Percentiles rank a stretch among this genome's conserved stretches.
These are phyloP conservation scores for Discostella stelligeroides DNA, from an alignment of 108 stramenopile genomes.

Conservation along the genomic window DNA sequence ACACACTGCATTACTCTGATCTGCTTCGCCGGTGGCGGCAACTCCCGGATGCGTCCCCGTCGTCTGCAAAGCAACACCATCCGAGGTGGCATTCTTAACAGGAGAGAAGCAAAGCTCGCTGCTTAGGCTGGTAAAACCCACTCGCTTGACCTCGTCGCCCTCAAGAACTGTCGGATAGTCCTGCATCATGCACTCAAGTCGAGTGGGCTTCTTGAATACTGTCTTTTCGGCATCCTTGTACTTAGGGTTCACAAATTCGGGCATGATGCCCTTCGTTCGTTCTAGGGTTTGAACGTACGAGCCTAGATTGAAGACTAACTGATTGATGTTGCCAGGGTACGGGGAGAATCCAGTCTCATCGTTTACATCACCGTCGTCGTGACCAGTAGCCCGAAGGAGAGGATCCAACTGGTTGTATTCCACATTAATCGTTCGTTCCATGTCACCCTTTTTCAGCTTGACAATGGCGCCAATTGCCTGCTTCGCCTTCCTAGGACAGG, in stretches of 20 bases:
- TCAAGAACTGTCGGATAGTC: slow-evolving; percentile 94
- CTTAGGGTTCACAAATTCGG: slow-evolving; percentile 99
- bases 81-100: slow-evolving; percentile 93
- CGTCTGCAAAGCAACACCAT: slow-evolving; percentile 83
- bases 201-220: slow-evolving; percentile 97
- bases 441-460: slow-evolving; percentile 68
- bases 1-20: slow-evolving; percentile 75
- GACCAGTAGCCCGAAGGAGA: slow-evolving; percentile 84
- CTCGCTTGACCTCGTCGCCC: slow-evolving; percentile 66
- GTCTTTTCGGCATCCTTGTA: slow-evolving; percentile 92
- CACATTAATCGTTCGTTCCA: slow-evolving; percentile 87
- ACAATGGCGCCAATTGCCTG: slow-evolving; percentile 98
- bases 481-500: slow-evolving; percentile 95
- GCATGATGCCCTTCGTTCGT: slow-evolving; percentile 90
- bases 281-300: slow-evolving; percentile 86
- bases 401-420: slow-evolving; percentile 99
- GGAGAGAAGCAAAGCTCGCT: slow-evolving; percentile 92
- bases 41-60: slow-evolving; percentile 87
- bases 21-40: slow-evolving; percentile 93
- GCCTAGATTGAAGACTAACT: slow-evolving; percentile 85
- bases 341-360: slow-evolving; percentile 93
- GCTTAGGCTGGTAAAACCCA: slow-evolving; percentile 93
- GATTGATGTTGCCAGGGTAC: slow-evolving; percentile 99
- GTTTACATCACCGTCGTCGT: slow-evolving; percentile 91
- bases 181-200: slow-evolving; percentile 99